Evolutionary conservation across 352 stramenopile species (phyloP).

Genomic region (Phytopythium chamaehyphon): DNA sequence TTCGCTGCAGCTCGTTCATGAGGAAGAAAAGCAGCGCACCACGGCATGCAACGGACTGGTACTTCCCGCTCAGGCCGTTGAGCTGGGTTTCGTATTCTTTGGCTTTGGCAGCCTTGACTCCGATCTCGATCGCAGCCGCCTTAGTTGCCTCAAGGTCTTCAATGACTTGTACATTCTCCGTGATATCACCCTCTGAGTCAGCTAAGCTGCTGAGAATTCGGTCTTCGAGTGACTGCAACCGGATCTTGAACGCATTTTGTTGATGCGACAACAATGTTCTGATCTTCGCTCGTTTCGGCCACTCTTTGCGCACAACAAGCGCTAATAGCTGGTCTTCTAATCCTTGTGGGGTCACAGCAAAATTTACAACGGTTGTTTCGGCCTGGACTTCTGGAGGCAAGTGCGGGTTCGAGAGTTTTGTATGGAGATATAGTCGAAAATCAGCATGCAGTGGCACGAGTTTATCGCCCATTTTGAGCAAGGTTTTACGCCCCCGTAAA

Average conservation of each 20-base stretch:
- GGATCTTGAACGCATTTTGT: constrained; percentile 90
- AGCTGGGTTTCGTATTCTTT: constrained; percentile 78
- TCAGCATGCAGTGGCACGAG: constrained; percentile 75
- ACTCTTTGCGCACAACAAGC: constrained; percentile 88
- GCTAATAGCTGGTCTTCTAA: constrained; percentile 89
- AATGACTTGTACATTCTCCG: constrained; percentile 95
- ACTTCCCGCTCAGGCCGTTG: constrained; percentile 86
- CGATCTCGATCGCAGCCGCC: constrained; percentile 82
- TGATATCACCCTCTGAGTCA: constrained; percentile 86
- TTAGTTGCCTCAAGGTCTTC: constrained; percentile 94
- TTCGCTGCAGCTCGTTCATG: constrained; percentile 90
- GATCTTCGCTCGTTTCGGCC: constrained; percentile 80
- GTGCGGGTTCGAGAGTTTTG: constrained; percentile 92
- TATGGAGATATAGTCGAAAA: constrained; percentile 90
- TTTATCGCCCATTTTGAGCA: constrained; percentile 86
- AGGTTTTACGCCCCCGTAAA: constrained; percentile 63
- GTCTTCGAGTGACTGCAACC: constrained; percentile 84
- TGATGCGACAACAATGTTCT: constrained; percentile 82
- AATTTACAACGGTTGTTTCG: constrained; percentile 91
- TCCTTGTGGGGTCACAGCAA: constrained; percentile 86
- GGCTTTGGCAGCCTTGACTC: constrained; percentile 74
- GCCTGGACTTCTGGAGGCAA: constrained; percentile 90
- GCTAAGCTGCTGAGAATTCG: constrained; percentile 84
- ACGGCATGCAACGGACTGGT: constrained; percentile 88
- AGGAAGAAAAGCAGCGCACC: constrained; percentile 94